phyloP scores from a whole-genome alignment of 441 rosid genomes.

The Brassica balearica region DNA sequence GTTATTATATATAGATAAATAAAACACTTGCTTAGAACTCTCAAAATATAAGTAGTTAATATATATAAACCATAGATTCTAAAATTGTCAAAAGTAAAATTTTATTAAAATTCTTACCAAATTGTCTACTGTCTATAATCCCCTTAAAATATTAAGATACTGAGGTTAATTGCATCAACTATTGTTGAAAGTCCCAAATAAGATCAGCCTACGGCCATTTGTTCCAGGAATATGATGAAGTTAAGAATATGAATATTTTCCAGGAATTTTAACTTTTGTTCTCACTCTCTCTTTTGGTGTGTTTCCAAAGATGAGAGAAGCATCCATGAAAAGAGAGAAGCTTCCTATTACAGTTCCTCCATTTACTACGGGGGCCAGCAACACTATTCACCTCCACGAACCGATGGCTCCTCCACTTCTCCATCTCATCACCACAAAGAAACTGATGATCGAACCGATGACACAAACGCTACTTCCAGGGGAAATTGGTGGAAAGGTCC shows the following conservation, averaged over 20 bases:
- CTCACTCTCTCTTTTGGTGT: not conserved
- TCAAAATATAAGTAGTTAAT: no score
- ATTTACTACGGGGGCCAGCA: constrained; percentile 94
- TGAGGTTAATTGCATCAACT: not conserved
- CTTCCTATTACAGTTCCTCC: constrained; percentile 79
- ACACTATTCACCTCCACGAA: constrained; percentile 68
- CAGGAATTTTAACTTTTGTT: not conserved
- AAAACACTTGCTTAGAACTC: no score
- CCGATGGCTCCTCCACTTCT: constrained; percentile 31
- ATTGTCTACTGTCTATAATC: no score
- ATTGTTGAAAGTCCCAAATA: not conserved
- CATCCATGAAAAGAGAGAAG: constrained; percentile 55
- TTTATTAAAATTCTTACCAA: no score
- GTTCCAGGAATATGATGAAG: not conserved
- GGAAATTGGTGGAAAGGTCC: constrained; percentile 99
- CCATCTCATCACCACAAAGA: constrained; percentile 38
- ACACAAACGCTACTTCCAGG: constrained; percentile 64
- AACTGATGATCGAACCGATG: constrained; percentile 57
- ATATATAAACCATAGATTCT: no score
- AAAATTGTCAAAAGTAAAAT: no score
- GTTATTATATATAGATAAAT: no score
- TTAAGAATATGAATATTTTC: not conserved
- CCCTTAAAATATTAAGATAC: no score
- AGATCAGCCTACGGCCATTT: not conserved
- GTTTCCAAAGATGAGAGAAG: constrained; percentile 36